Evolutionary conservation across 169 alveolate genomes (phyloP).

Genomic region (Plasmodium ovale): DNA sequence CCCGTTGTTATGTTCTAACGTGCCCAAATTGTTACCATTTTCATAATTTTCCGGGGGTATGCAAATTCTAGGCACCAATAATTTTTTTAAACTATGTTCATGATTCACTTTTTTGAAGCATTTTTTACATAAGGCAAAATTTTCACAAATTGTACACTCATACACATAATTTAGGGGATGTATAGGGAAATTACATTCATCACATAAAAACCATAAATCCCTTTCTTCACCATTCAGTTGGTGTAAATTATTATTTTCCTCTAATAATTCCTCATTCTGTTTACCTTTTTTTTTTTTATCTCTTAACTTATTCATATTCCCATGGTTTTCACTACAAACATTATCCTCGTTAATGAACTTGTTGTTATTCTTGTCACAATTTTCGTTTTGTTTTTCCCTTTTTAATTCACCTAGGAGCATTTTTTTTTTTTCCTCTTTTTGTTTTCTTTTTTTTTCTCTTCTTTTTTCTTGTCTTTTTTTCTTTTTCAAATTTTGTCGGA

Average conservation of each 20-base stretch:
- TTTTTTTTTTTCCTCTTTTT: slow-evolving; percentile 8
- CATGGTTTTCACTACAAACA: background rate
- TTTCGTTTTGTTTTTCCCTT: slow-evolving; percentile 3
- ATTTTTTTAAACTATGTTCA: slow-evolving; percentile 77
- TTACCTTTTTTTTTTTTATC: background rate
- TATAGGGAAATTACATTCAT: slow-evolving; percentile 80
- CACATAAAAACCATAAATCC: slow-evolving; percentile 86
- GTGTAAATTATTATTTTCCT: slow-evolving; percentile 37
- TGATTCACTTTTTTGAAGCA: slow-evolving; percentile 79
- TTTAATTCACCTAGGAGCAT: slow-evolving; percentile 15
- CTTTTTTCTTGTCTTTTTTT: slow-evolving; percentile 48
- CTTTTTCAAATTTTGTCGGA: slow-evolving; percentile 29
- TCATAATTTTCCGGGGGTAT: slow-evolving; percentile 69
- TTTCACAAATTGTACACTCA: slow-evolving; percentile 82
- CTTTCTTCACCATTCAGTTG: slow-evolving; percentile 32
- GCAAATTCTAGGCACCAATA: slow-evolving; percentile 71
- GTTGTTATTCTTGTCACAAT: background rate
- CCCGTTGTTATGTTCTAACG: slow-evolving; percentile 7
- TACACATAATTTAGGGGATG: slow-evolving; percentile 78
- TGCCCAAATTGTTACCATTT: background rate
- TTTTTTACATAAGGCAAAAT: slow-evolving; percentile 81
- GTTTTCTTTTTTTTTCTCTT: slow-evolving; percentile 23
- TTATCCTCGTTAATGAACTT: background rate
- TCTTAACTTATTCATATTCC: background rate
- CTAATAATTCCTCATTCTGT: background rate